Percentiles rank a stretch among this genome's conserved stretches.
phyloP scores from a whole-genome alignment of 768 basidiomycete species.

The Hemileccinum impolitum region DNA sequence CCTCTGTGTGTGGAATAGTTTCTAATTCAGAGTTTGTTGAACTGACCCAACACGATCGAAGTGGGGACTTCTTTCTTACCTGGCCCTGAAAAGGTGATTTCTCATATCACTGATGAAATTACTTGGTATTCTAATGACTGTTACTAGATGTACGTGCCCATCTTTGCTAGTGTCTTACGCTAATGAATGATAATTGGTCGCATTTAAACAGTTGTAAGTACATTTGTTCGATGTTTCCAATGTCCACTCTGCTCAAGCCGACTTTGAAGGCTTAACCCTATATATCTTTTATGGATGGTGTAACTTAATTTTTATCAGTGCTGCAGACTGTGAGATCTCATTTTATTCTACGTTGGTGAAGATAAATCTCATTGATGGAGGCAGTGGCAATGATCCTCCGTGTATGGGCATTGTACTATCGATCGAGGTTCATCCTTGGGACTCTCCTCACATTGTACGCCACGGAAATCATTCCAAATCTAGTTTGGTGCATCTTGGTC shows the following conservation, averaged over 20 bases:
- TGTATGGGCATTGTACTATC: too few species aligned
- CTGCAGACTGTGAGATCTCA: too few species aligned
- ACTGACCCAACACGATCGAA: background rate
- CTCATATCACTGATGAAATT: background rate
- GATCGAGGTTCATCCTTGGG: too few species aligned
- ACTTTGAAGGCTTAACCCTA: background rate
- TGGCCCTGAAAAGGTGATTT: background rate
- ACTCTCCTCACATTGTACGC: too few species aligned
- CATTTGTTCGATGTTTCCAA: too few species aligned
- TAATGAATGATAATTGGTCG: background rate
- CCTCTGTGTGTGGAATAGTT: background rate
- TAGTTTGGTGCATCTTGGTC: too few species aligned
- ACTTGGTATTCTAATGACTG: background rate
- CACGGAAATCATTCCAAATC: too few species aligned
- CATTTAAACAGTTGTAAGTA: background rate
- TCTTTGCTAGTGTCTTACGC: accelerated
- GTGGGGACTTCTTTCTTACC: background rate
- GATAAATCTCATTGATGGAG: too few species aligned
- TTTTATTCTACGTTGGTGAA: too few species aligned
- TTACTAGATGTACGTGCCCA: background rate
- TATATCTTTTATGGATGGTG: background rate
- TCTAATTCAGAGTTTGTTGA: background rate
- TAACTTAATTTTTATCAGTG: too few species aligned
- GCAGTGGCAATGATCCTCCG: too few species aligned
- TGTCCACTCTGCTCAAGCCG: background rate